These are phyloP conservation scores for Pterulicium gracile DNA, from an alignment of 1,284 basidiomycete species.

Conservation along the genomic window DNA sequence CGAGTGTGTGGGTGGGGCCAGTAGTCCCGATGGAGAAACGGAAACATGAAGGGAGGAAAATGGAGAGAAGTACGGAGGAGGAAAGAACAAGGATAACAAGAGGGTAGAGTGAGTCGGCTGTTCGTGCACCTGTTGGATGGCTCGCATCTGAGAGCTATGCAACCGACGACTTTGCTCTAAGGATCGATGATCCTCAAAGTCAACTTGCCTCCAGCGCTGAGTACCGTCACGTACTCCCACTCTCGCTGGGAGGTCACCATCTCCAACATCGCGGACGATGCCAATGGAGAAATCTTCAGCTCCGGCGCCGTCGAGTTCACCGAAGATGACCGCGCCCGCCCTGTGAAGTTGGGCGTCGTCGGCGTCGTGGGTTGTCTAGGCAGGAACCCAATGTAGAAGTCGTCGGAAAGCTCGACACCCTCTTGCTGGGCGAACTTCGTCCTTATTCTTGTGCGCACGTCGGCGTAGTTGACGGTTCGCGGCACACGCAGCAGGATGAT, in stretches of 20 bases:
- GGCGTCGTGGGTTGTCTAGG: not conserved
- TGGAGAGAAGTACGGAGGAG: not conserved
- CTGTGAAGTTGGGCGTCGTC: not conserved
- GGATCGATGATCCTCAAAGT: constrained; percentile 20
- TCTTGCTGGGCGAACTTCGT: constrained; percentile 56
- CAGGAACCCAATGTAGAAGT: constrained; percentile 24
- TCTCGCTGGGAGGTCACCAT: constrained; percentile 21
- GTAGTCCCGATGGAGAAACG: too few species aligned
- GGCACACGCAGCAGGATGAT: constrained; percentile 51
- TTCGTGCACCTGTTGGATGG: not conserved
- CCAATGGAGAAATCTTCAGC: not conserved
- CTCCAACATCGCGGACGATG: constrained; percentile 6
- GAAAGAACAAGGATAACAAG: not conserved
- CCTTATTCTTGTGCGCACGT: constrained; percentile 42
- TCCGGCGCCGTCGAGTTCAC: not conserved
- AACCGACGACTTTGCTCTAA: not conserved
- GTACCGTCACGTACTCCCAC: constrained; percentile 26
- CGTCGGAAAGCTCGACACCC: constrained; percentile 35
- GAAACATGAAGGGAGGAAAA: not conserved
- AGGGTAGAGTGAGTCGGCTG: too few species aligned
- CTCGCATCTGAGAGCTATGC: not conserved
- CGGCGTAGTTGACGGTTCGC: constrained; percentile 30
- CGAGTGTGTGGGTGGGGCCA: not conserved
- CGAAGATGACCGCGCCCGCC: not conserved
- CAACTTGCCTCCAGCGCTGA: constrained; percentile 19